phyloP scores from a whole-genome alignment of 1,284 basidiomycete species.

The Cryptococcus amylolentus region DNA sequence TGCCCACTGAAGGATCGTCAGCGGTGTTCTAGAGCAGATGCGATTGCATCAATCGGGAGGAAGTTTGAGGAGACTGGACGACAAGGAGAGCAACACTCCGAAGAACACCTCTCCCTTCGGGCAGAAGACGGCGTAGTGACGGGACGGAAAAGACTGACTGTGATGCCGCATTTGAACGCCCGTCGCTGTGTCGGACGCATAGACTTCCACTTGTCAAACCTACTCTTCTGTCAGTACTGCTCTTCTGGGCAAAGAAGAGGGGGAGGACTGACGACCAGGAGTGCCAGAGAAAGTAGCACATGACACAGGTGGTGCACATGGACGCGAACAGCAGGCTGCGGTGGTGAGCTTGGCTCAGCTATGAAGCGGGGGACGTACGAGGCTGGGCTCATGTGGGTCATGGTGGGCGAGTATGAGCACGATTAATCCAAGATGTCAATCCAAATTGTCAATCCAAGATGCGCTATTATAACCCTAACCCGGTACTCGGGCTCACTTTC shows the following conservation, averaged over 20 bases:
- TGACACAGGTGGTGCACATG: neutral
- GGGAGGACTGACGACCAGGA: neutral
- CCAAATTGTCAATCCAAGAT: no score
- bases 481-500: no score
- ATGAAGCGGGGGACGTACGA: neutral
- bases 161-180: constrained; percentile 13
- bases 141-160: constrained; percentile 1
- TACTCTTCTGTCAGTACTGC: neutral
- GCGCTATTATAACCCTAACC: no score
- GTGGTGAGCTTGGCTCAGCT: no score
- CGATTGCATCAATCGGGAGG: no score
- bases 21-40: neutral
- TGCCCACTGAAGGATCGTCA: constrained; percentile 3
- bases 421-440: no score
- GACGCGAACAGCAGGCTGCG: neutral
- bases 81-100: no score
- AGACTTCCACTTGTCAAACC: constrained; percentile 8
- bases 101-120: no score
- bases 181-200: constrained; percentile 4
- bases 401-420: neutral
- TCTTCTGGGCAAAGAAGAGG: no score
- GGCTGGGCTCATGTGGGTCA: neutral
- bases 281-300: neutral
- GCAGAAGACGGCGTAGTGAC: neutral
- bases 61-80: no score